These are phyloP conservation scores for Ustilago bromivora DNA, from an alignment of 1,284 basidiomycete species.

Conservation along the genomic window DNA sequence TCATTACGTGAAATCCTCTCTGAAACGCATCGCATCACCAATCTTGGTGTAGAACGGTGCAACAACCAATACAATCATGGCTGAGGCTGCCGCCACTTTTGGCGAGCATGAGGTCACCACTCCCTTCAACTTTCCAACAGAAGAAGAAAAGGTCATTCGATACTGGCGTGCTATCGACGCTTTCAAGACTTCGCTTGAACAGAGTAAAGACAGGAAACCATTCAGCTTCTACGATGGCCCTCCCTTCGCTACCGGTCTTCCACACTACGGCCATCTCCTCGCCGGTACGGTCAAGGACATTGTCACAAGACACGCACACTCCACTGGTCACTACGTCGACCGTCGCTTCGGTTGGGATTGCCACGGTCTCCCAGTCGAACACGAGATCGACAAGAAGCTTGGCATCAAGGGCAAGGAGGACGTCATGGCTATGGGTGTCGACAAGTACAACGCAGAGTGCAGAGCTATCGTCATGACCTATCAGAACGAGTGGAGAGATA, in stretches of 20 bases:
- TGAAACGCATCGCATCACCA: conserved; percentile 14
- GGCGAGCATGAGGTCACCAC: conserved; percentile 70
- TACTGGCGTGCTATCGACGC: conserved; percentile 98
- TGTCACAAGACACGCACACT: conserved; percentile 92
- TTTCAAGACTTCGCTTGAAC: conserved; percentile 91
- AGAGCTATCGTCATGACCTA: conserved; percentile 98
- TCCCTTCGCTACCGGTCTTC: conserved; percentile 95
- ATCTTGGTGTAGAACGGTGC: conserved; percentile 5
- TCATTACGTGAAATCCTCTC: conserved; percentile 21
- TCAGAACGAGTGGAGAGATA: conserved; percentile 89
- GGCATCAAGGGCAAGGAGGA: conserved; percentile 92
- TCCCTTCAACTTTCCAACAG: conserved; percentile 87
- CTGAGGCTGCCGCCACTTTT: conserved; percentile 33
- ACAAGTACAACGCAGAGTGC: conserved; percentile 97
- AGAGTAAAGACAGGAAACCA: conserved; percentile 87
- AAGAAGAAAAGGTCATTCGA: conserved; percentile 90
- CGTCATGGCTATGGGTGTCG: conserved; percentile 95
- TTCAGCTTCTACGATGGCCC: conserved; percentile 98
- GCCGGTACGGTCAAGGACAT: conserved; percentile 95
- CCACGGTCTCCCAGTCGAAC: conserved; percentile 97
- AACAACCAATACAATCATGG: conserved; percentile 28
- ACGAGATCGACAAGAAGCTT: conserved; percentile 98
- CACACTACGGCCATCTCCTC: conserved; percentile 83
- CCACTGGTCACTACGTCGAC: conserved; percentile 92
- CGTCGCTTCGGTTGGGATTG: conserved; percentile 99